Base-by-base conservation (phyloP, 352 stramenopile species). In the Globisporangium polare region DNA sequence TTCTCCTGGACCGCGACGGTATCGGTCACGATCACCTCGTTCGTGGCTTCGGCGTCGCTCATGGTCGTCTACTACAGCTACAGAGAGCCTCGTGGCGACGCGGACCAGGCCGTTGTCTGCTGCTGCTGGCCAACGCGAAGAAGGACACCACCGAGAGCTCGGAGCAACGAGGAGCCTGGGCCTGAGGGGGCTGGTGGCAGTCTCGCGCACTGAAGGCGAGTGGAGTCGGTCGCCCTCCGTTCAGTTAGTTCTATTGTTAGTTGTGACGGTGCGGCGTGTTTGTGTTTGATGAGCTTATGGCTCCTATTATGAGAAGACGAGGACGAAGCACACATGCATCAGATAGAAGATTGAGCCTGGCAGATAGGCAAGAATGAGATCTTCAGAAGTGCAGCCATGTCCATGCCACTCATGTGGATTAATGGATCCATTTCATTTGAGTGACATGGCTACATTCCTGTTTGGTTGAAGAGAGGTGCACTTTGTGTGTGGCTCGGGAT, bases 21-120 rank as follows among this genome's bases (percentile, higher is more conserved):
- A 22, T 82, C 74, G 22, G 83, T 91, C 71, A 90, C 80, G 27
- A 88, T 88, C 65, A 91, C 83, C 3, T n/a, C 18, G 31, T 67
- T 74, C 52, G 10, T 18, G 0, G 12, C 15, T 17, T 18, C 2
- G 8, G 31, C 5, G 31, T n/a, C 33, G 9, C 5, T 22, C 52
- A 58, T 55, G 13, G 3, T 20, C 15, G 4, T 5, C 29, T 18
- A 1, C 24, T 5, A 22, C 2, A 37, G 13, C 9, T 39, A 39
- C 33, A 17, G 33, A 31, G 17, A 27, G 2, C 22, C 13, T 6
- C 45, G 45, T n/a, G 6, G 22, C 33, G 6, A 20, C 6, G 22
- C 9, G 9, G 9, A 15, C 33, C 33, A 39, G 33, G 12, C n/a
- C n/a, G n/a, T 17, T 15, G 12, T 39, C 33, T 39, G 9, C 33